Conservation (phyloP, 2,329 filamentous ascomycete genomes). For the Metarhizium sp. region DNA sequence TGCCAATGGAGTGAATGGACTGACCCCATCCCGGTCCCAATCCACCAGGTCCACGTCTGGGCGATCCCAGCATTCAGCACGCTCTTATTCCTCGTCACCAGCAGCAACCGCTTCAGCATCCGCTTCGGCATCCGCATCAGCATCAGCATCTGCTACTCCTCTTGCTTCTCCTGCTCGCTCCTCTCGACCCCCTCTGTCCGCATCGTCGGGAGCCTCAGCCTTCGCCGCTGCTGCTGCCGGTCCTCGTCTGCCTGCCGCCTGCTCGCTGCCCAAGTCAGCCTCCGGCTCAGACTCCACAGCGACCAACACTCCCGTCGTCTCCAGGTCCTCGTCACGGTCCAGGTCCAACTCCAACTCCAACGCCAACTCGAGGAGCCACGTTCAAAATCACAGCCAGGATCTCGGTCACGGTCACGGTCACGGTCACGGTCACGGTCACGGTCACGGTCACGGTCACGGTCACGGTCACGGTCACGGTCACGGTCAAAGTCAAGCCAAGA, state of each 20-base stretch:
- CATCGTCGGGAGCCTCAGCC: conserved; percentile 8
- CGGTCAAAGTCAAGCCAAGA: conserved; percentile 6
- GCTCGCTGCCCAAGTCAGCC: conserved; percentile 4
- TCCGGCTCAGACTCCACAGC: conserved; percentile 8
- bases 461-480: background rate
- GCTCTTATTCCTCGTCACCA: background rate
- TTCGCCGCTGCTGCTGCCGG: conserved; percentile 6
- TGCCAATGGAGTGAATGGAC: background rate
- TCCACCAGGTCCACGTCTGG: background rate
- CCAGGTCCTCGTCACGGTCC: background rate
- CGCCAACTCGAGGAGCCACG: no score
- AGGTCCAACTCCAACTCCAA: background rate
- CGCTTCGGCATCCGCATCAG: background rate
- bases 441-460: conserved; percentile 7
- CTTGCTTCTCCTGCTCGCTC: conserved; percentile 18
- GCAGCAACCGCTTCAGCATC: background rate
- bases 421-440: conserved; percentile 7
- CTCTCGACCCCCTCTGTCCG: conserved; percentile 16
- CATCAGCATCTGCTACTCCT: conserved; percentile 8
- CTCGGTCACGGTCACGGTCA: background rate
- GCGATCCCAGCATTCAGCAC: background rate
- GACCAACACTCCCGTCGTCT: conserved; percentile 1
- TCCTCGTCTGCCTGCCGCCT: conserved; percentile 9
- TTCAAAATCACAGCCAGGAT: no score
- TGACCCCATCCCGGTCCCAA: conserved; percentile 1